phyloP scores from a whole-genome alignment of 2,329 filamentous ascomycete genomes.

The Alternaria novae-zelandiae region DNA sequence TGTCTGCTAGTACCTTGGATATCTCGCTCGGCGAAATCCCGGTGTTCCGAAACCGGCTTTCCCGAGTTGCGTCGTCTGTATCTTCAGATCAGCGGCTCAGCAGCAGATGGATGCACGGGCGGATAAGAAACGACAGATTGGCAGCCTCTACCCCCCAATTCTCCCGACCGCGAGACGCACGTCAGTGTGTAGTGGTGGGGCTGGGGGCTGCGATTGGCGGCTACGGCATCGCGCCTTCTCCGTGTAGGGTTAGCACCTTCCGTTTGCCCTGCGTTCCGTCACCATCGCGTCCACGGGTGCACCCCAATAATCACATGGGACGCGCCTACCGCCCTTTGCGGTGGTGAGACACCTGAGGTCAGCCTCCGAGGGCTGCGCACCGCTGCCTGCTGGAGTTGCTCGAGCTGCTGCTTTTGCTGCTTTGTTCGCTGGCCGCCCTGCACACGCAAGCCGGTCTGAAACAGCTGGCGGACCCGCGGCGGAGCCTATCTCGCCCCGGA shows the following conservation, averaged over 20 bases:
- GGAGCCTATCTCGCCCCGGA: slow-evolving; percentile 2
- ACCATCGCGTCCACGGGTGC: slow-evolving; percentile 3
- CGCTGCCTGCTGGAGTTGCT: background rate
- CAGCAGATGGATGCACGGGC: background rate
- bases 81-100: slow-evolving; percentile 1
- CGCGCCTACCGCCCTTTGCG: slow-evolving; percentile 14
- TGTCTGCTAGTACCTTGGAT: background rate
- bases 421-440: background rate
- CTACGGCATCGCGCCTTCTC: background rate
- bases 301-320: slow-evolving; percentile 12
- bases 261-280: slow-evolving; percentile 9
- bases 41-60: background rate
- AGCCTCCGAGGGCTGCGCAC: background rate
- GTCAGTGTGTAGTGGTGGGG: slow-evolving; percentile 4
- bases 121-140: background rate
- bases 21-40: slow-evolving; percentile 5
- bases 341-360: background rate
- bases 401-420: background rate
- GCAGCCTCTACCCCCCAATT: background rate
- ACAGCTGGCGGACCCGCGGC: background rate
- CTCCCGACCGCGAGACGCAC: background rate
- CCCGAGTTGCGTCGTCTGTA: background rate
- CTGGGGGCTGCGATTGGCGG: slow-evolving; percentile 4
- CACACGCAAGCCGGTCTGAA: background rate
- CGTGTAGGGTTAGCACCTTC: background rate